These are phyloP conservation scores for Auricularia sp. DNA, from an alignment of 768 basidiomycete species.

Conservation along the genomic window DNA sequence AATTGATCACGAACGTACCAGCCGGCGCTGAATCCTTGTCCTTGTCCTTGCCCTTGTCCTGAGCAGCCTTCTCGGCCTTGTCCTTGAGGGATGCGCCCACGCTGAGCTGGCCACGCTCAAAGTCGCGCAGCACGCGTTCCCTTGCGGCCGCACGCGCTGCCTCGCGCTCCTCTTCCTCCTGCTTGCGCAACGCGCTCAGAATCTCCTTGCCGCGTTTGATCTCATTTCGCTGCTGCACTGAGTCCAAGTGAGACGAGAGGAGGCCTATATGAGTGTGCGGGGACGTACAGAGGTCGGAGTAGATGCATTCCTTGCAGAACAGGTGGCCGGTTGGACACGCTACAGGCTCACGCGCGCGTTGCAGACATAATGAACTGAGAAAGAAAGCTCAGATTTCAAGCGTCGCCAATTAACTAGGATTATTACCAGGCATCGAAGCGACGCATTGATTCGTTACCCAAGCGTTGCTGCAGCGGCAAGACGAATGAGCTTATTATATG, in stretches of 20 bases:
- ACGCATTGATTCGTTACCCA: constrained; percentile 90
- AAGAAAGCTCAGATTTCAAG: background rate
- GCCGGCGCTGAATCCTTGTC: background rate
- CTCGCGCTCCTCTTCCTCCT: constrained; percentile 72
- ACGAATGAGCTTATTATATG: constrained; percentile 1
- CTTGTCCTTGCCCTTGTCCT: constrained; percentile 5
- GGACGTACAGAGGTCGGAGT: constrained; percentile 67
- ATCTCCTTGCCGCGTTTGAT: constrained; percentile 84
- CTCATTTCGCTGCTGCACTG: constrained; percentile 82
- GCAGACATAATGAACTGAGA: constrained; percentile 58
- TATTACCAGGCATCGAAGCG: constrained; percentile 70
- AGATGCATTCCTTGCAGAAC: constrained; percentile 92
- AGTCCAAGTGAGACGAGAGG: constrained; percentile 10
- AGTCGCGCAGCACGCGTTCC: constrained; percentile 61
- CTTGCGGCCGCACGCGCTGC: constrained; percentile 63
- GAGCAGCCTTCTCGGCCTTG: constrained; percentile 6
- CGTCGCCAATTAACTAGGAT: background rate
- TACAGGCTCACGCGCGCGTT: constrained; percentile 72
- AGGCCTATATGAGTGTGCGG: background rate
- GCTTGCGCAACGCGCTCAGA: constrained; percentile 60
- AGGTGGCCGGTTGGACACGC: constrained; percentile 80
- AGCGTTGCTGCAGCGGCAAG: constrained; percentile 42
- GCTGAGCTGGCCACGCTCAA: background rate
- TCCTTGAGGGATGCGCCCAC: constrained; percentile 7
- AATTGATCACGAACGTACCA: no score